phyloP scores from a whole-genome alignment of 1,139 yeast species.

The Yamadazyma taylorii region DNA sequence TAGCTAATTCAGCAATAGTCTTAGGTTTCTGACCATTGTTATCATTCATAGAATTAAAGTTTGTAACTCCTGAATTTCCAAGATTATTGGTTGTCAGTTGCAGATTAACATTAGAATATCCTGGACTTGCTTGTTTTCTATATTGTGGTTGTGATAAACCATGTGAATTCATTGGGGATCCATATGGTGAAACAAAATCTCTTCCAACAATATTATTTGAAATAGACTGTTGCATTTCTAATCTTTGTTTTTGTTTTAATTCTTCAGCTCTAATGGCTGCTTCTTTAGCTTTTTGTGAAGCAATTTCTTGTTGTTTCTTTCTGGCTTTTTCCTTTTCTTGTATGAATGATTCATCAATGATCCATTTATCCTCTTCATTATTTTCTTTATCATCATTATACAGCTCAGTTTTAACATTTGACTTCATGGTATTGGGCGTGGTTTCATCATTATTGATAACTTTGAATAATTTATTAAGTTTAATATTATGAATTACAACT shows the following conservation, averaged over 20 bases:
- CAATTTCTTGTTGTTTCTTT: slow-evolving; percentile 65
- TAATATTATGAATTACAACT: slow-evolving; percentile 84
- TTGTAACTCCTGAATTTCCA: no score
- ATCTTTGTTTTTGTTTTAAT: slow-evolving; percentile 41
- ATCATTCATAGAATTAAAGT: no score
- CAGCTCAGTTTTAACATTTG: no score
- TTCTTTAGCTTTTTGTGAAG: slow-evolving; percentile 57
- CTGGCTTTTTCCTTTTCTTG: slow-evolving; percentile 78
- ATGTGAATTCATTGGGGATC: slow-evolving; percentile 19
- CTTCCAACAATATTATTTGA: slow-evolving; percentile 29
- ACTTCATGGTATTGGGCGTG: no score
- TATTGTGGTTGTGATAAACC: slow-evolving; percentile 26
- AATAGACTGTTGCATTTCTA: slow-evolving; percentile 31
- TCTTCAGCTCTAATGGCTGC: slow-evolving; percentile 57
- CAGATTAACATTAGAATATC: background rate
- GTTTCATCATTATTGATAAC: slow-evolving; percentile 49
- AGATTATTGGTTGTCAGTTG: slow-evolving; percentile 1
- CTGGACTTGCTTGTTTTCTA: slow-evolving; percentile 16
- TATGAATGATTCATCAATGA: slow-evolving; percentile 79
- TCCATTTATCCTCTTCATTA: slow-evolving; percentile 92
- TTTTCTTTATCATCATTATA: slow-evolving; percentile 54
- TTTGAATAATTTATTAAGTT: slow-evolving; percentile 80
- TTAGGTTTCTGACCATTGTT: slow-evolving; percentile 35
- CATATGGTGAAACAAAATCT: slow-evolving; percentile 27
- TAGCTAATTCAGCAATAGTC: slow-evolving; percentile 56